Conservation (phyloP, 768 basidiomycete genomes). For the Lactifluus piperatus region DNA sequence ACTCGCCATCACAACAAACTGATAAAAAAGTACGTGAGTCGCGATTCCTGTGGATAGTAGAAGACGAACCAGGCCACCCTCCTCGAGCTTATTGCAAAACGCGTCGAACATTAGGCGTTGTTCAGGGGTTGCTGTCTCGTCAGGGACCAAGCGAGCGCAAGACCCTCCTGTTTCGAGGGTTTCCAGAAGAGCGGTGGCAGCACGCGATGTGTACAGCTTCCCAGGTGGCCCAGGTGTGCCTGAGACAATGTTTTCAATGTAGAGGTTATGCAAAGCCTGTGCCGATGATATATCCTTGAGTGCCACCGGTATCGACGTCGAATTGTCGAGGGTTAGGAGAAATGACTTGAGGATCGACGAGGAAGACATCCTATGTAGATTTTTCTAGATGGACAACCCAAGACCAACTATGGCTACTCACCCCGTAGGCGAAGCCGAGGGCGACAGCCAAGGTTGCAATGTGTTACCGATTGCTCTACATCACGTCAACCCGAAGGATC, state of each 20-base stretch:
- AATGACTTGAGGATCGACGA: not conserved
- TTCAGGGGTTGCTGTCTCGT: conserved; percentile 7
- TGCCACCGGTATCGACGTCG: conserved; percentile 12
- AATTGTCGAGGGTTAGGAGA: conserved; percentile 12
- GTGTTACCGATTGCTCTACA: conserved; percentile 11
- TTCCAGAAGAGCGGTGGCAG: conserved; percentile 13
- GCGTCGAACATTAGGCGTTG: conserved; percentile 9
- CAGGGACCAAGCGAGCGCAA: conserved; percentile 16
- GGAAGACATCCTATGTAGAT: not conserved
- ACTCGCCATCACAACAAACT: conserved; percentile 19
- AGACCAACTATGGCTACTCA: not conserved
- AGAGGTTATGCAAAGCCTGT: not conserved
- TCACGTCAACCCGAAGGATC: not conserved
- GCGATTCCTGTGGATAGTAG: not conserved
- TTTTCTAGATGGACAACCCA: not conserved
- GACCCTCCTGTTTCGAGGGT: conserved; percentile 20
- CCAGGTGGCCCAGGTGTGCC: conserved; percentile 19
- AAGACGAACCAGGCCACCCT: conserved; percentile 13
- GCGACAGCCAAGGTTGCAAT: not conserved
- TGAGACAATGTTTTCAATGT: conserved; percentile 7
- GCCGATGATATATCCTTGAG: conserved; percentile 16
- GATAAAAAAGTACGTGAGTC: not conserved
- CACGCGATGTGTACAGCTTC: conserved; percentile 20
- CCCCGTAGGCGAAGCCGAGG: not conserved
- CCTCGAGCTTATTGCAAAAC: conserved; percentile 13